Conservation (phyloP, 257 asterid species). For the Mentha longifolia region DNA sequence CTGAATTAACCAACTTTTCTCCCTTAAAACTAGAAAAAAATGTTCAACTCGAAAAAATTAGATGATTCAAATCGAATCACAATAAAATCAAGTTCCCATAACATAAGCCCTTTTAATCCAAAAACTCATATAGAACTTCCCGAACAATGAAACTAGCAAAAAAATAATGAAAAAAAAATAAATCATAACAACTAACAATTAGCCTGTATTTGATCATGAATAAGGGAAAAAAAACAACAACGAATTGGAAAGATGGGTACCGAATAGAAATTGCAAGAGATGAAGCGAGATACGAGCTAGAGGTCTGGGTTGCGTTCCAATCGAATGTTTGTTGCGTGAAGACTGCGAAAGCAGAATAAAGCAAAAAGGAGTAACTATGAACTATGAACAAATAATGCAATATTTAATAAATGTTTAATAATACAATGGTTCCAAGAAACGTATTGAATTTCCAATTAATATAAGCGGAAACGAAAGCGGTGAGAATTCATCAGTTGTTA, state of each 20-base stretch:
- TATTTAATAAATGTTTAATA: neutral
- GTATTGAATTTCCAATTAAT: neutral
- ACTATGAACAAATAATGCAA: neutral
- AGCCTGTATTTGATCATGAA: slow-evolving; percentile 22
- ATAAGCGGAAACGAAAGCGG: neutral
- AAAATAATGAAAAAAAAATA: neutral
- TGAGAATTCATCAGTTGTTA: neutral
- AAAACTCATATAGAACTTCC: slow-evolving; percentile 5
- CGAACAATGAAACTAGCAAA: neutral
- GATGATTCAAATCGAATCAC: neutral
- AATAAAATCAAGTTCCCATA: slow-evolving; percentile 13
- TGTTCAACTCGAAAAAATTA: neutral
- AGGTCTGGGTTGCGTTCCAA: slow-evolving; percentile 20
- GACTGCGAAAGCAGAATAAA: too few species aligned
- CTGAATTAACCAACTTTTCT: neutral
- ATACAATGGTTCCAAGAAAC: neutral
- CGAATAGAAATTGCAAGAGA: slow-evolving; percentile 22
- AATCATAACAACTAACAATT: neutral
- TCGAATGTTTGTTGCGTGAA: slow-evolving; percentile 14
- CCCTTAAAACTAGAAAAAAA: slow-evolving; percentile 2
- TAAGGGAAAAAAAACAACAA: slow-evolving; percentile 15
- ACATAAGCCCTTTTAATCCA: neutral
- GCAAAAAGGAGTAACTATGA: neutral
- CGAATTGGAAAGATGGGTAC: slow-evolving; percentile 23
- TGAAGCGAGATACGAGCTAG: slow-evolving; percentile 23